Evolutionary conservation across 495 filamentous ascomycete species (phyloP), one percentile per base, ranked within the genome.

Genomic region (Penicillium atrosanguineum): DNA sequence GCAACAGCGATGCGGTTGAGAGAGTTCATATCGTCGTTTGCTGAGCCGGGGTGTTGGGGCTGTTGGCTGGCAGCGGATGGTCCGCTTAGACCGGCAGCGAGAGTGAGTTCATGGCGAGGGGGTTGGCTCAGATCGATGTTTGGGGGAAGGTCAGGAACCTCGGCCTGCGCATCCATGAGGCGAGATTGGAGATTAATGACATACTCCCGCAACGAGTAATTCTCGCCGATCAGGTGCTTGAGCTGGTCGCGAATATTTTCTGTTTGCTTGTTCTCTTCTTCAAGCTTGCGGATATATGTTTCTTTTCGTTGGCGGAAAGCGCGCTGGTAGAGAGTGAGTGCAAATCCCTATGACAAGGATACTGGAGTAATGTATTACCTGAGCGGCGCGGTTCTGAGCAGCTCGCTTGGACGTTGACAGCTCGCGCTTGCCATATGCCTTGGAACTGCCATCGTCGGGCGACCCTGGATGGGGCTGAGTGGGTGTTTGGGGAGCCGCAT

Each of bases 231-330:
- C 19, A 96, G 75, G 43, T 78, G 71, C 62, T 95, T 91, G 62
- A 80, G 88, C 46, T 75, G 83, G 47, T 86, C 81, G 46, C 87
- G 85, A 67, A 93, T 80, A 16, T 75, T 72, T 39, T 83, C 80
- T 61, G 82, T 85, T 18, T 90, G 88, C 55, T 87, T 82, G 40
- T 95, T 89, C 68, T 96, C 88, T 59, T 92, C 88, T 68, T 97
- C 94, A 15, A 98, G 79, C 66, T 92, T 91, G 76, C 96, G 95
- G 69, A 98, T 98, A 68, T 97, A 96, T 29, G 86, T 88, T 73
- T 98, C 94, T 71, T 98, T 98, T 48, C 94, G 88, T 77, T 97
- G 92, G 21, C 94, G 89, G 72, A 98, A 98, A 19, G 94, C 94
- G 59, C 94, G 86, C 94, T 52, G 3, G 18, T n/a, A 19, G 14